phyloP scores from a whole-genome alignment of 2,329 filamentous ascomycete genomes.

The Neofusicoccum sp. region DNA sequence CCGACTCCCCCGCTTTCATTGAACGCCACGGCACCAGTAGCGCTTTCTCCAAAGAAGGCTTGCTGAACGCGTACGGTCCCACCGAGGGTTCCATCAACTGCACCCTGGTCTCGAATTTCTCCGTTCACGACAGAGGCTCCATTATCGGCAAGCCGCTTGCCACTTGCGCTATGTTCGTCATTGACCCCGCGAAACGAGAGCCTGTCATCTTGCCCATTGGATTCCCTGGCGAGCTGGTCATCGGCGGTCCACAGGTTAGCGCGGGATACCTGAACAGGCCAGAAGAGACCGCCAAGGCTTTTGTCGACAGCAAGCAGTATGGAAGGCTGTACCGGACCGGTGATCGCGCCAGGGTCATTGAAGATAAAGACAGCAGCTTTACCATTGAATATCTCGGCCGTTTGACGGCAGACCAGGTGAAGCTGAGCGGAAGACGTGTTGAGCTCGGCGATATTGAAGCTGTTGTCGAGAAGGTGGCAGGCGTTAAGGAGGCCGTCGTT shows the following conservation, averaged over 20 bases:
- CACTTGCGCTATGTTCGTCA: slow-evolving; percentile 74
- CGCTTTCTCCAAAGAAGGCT: slow-evolving; percentile 46
- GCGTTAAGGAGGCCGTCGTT: slow-evolving; percentile 48
- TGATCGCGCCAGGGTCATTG: slow-evolving; percentile 64
- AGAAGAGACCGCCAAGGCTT: slow-evolving; percentile 42
- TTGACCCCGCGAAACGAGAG: slow-evolving; percentile 38
- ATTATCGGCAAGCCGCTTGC: slow-evolving; percentile 73
- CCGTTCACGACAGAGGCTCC: slow-evolving; percentile 57
- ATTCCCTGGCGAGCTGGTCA: slow-evolving; percentile 64
- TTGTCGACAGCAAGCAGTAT: slow-evolving; percentile 35
- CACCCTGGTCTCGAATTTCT: slow-evolving; percentile 65
- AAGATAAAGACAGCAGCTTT: slow-evolving; percentile 54
- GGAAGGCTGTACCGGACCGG: slow-evolving; percentile 75
- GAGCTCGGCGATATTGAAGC: slow-evolving; percentile 59
- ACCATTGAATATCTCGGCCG: slow-evolving; percentile 74
- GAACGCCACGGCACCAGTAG: slow-evolving; percentile 59
- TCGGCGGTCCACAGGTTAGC: slow-evolving; percentile 74
- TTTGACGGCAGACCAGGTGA: slow-evolving; percentile 73
- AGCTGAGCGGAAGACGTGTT: slow-evolving; percentile 74
- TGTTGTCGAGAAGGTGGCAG: slow-evolving; percentile 13
- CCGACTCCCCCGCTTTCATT: slow-evolving; percentile 45
- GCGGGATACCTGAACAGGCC: slow-evolving; percentile 72
- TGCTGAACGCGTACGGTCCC: slow-evolving; percentile 82
- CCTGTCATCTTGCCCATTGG: slow-evolving; percentile 35
- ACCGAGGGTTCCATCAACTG: slow-evolving; percentile 89